Percentiles rank a stretch among this genome's conserved stretches.
Evolutionary conservation across 345 rosid species (phyloP).

Genomic region (Gossypium anomalum): DNA sequence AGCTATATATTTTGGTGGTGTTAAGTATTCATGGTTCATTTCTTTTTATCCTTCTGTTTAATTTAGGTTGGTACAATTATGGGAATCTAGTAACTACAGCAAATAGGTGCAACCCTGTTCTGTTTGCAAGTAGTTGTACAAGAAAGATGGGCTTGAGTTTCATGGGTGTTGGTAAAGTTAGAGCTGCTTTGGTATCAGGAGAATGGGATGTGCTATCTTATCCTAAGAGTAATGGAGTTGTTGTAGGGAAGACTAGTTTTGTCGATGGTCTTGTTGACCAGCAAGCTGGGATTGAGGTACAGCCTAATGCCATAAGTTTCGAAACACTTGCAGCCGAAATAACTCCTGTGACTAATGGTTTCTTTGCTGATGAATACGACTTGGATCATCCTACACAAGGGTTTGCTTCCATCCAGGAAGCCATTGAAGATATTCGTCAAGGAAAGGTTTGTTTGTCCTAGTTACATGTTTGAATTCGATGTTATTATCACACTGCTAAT

Average conservation of each 20-base stretch:
- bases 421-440: slow-evolving; percentile 66
- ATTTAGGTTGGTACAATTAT: slow-evolving; percentile 16
- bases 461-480: slow-evolving; percentile 13
- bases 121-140: slow-evolving; percentile 3
- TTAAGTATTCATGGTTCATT: neutral
- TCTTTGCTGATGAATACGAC: slow-evolving; percentile 49
- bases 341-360: slow-evolving; percentile 30
- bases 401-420: slow-evolving; percentile 63
- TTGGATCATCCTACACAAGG: slow-evolving; percentile 60
- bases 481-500: neutral
- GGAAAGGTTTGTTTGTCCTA: slow-evolving; percentile 52
- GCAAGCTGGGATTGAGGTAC: slow-evolving; percentile 29
- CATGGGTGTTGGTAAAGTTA: slow-evolving; percentile 27
- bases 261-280: slow-evolving; percentile 11
- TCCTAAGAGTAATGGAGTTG: slow-evolving; percentile 35
- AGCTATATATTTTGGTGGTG: neutral
- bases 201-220: slow-evolving; percentile 43
- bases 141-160: slow-evolving; percentile 28
- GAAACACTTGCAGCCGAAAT: slow-evolving; percentile 41
- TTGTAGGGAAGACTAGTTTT: slow-evolving; percentile 20
- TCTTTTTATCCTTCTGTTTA: neutral
- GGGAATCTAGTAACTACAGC: slow-evolving; percentile 15
- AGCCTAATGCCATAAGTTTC: slow-evolving; percentile 31
- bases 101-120: slow-evolving; percentile 15
- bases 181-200: slow-evolving; percentile 43